Base-by-base conservation (phyloP, 208 protist species). In the Trypanosoma rangeli region DNA sequence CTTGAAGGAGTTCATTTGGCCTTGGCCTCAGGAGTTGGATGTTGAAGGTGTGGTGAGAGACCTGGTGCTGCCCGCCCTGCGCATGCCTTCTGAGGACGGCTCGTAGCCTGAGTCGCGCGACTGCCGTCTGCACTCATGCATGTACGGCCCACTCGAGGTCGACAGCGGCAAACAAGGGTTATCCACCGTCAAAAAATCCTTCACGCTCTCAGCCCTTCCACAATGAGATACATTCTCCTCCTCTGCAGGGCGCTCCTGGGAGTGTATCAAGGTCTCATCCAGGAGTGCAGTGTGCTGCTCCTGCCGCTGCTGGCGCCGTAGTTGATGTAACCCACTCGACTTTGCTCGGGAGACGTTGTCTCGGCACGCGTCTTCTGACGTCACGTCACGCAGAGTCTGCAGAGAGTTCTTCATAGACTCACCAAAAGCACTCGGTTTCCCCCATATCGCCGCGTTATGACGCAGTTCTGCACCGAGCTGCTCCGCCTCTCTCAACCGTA, bases 11-110 rank as follows among this genome's bases (percentile, higher is more conserved):
- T 46, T 46, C 42, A 46, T 18, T 18, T 18, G 8, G 42, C 8
- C 8, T 18, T 18, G 42, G 42, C 42, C 42, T 50, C 29, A 66
- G 15, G 20, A 78, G 58, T 79, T 67, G 31, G 70, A 74, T 5
- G 58, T 74, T 18, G 80, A 82, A 20, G 80, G 80, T 46, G 80
- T 85, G 18, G 80, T 85, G 28, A 82, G 59, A 3, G 72, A 82
- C 10, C 46, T 64, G 15, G 70, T 68, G 18, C 74, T 55, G 54
- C 33, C 49, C 2, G 61, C 74, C 24, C 24, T 49, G 22, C 49
- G 44, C 60, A 65, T 57, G 49, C 26, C 28, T 16, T 56, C 54
- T 31, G 71, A 73, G 26, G 55, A 60, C 18, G 28, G 26, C 35
- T 29, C 29, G 52, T 56, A 59, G 29, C 57, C 46, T 52, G 63